A percentile compares a stretch with the other conserved stretches of the same genome.
These are phyloP conservation scores for Durio zibethinus DNA, from an alignment of 345 rosid species.

Conservation along the genomic window DNA sequence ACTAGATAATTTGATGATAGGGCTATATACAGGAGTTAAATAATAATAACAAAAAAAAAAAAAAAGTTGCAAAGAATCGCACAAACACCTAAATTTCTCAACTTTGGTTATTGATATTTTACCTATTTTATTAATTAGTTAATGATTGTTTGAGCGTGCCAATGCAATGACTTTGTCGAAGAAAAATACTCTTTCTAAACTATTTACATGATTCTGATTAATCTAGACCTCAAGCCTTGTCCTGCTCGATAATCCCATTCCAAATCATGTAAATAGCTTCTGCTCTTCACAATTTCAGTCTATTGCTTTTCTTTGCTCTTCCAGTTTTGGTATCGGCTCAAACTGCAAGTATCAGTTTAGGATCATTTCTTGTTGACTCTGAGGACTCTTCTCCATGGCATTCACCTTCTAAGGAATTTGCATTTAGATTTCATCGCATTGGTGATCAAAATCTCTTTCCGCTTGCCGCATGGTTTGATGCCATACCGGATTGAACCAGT, in stretches of 20 bases:
- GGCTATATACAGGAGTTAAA: no score
- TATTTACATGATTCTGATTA: not conserved
- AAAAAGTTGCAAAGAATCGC: no score
- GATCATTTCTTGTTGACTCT: not conserved
- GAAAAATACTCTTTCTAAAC: not conserved
- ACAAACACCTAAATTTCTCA: no score
- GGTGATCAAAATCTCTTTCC: not conserved
- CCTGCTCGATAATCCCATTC: not conserved
- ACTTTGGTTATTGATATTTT: no score
- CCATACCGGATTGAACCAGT: not conserved
- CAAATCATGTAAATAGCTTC: not conserved
- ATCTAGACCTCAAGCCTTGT: not conserved
- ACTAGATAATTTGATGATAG: no score
- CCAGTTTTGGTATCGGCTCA: not conserved
- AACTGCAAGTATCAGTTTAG: not conserved
- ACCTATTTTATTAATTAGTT: no score
- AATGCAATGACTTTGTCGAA: not conserved
- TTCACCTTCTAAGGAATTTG: not conserved
- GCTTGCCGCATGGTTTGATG: not conserved
- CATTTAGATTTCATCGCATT: not conserved
- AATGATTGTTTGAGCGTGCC: not conserved
- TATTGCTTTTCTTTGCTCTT: not conserved
- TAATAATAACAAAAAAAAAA: no score
- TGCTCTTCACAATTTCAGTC: not conserved
- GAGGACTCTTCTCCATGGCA: not conserved